Percentiles rank a stretch among this genome's conserved stretches.
These are phyloP conservation scores for Talaromyces sp. DNA, from an alignment of 2,329 filamentous ascomycete species.

Conservation along the genomic window DNA sequence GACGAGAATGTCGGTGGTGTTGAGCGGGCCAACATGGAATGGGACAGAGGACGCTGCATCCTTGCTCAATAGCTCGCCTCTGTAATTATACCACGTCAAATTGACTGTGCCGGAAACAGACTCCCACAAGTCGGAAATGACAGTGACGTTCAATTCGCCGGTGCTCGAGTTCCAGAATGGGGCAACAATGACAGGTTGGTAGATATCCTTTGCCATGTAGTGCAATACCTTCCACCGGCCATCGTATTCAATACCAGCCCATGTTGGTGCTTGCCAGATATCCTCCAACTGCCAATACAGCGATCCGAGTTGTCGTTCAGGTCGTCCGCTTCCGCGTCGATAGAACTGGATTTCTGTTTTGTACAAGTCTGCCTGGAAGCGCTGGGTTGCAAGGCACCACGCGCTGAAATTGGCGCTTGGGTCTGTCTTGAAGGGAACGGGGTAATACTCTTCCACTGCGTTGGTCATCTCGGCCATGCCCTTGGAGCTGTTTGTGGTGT, in stretches of 20 bases:
- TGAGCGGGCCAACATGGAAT: slow-evolving; percentile 48
- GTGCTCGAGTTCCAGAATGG: slow-evolving; percentile 51
- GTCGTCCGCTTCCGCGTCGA: slow-evolving; percentile 52
- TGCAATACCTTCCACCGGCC: slow-evolving; percentile 61
- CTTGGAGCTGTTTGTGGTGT: slow-evolving; percentile 25
- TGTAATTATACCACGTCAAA: slow-evolving; percentile 50
- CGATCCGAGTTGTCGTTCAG: slow-evolving; percentile 54
- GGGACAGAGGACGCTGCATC: slow-evolving; percentile 27
- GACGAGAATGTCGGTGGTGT: slow-evolving; percentile 46
- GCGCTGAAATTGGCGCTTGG: slow-evolving; percentile 54
- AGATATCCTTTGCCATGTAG: slow-evolving; percentile 54
- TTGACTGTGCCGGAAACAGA: slow-evolving; percentile 42
- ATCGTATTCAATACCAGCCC: slow-evolving; percentile 60
- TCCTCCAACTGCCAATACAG: slow-evolving; percentile 64
- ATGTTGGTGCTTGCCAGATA: slow-evolving; percentile 60
- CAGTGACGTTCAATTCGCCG: slow-evolving; percentile 49
- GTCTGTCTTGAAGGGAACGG: slow-evolving; percentile 49
- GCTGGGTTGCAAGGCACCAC: slow-evolving; percentile 58
- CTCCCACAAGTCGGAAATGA: slow-evolving; percentile 55
- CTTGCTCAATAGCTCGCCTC: slow-evolving; percentile 37
- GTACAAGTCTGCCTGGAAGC: slow-evolving; percentile 62
- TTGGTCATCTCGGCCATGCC: slow-evolving; percentile 54
- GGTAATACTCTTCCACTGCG: slow-evolving; percentile 54
- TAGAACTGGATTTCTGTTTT: slow-evolving; percentile 58
- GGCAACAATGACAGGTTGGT: slow-evolving; percentile 55